Evolutionary conservation across 371 early-diverging fungal genomes (phyloP), one percentile per base, ranked within the genome.

Genomic region (Rhizomucor miehei): DNA sequence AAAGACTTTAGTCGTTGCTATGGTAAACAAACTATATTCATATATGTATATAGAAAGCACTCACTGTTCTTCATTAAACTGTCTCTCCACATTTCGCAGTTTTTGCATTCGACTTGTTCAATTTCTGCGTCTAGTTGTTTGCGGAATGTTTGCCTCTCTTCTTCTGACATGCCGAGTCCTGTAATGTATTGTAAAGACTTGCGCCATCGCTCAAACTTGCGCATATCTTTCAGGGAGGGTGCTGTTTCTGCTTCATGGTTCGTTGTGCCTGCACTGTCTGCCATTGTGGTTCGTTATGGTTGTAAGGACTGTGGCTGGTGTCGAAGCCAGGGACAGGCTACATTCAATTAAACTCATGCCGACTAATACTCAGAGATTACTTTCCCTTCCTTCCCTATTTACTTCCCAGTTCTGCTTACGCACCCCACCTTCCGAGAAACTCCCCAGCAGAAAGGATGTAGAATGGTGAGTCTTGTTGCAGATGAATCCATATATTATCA

Each of bases 11-110:
- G n/a, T n/a, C n/a, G n/a, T 25, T 23, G 11, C 20, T 24, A 11
- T 47, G 19, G 8, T 10, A 23, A 14, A 37, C 5, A 14, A 29
- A n/a, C 21, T 50, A 35, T 8, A 49, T 49, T 19, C 36, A 16
- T 4, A 36, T 2, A 39, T 21, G 36, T n/a, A 20, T 34, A 49
- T 46, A 46, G 17, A 19, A 11, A 10, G 16, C 1, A 53, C 79
- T 57, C 79, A 79, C 89, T 89, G 63, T 75, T 82, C 48, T 86
- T 80, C 41, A 91, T 62, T 48, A 90, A 66, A 45, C 86, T 81
- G 45, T 85, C 82, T 57, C 82, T 86, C 87, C 87, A 86, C 11
- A 71, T 56, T 56, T 90, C 92, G 65, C 92, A 92, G 34, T 73
- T 67, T 39, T 65, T 63, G 58, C 77, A 74, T 57, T 87, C 86